phyloP scores from a whole-genome alignment of 306 rosid genomes.

The Parietaria judaica region DNA sequence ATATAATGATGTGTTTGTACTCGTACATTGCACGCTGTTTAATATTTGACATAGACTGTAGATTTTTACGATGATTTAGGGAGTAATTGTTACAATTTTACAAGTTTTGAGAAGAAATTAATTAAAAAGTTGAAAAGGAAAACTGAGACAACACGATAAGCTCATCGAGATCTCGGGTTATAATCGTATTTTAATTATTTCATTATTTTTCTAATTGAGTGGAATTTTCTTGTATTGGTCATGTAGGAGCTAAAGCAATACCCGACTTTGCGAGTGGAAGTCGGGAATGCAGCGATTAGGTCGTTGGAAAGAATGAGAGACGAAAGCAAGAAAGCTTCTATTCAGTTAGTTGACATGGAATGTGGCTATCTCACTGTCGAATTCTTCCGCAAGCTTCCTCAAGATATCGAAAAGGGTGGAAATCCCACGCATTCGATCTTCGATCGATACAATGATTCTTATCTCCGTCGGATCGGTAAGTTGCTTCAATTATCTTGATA shows the following conservation, averaged over 20 bases:
- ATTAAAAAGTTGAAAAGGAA: too few species aligned
- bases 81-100: too few species aligned
- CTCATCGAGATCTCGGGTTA: too few species aligned
- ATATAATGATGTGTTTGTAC: too few species aligned
- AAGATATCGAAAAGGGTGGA: slow-evolving; percentile 44
- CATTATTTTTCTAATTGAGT: background rate
- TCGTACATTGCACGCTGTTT: too few species aligned
- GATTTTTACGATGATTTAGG: too few species aligned
- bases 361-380: slow-evolving; percentile 40
- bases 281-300: slow-evolving; percentile 27
- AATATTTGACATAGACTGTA: too few species aligned
- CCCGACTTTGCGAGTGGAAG: slow-evolving; percentile 35
- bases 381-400: slow-evolving; percentile 46
- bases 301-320: slow-evolving; percentile 36
- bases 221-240: background rate
- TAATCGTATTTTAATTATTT: background rate
- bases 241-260: slow-evolving; percentile 39
- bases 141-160: too few species aligned
- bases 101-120: too few species aligned
- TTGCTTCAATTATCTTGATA: background rate
- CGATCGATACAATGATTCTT: slow-evolving; percentile 32
- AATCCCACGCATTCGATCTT: slow-evolving; percentile 34
- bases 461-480: slow-evolving; percentile 37
- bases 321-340: slow-evolving; percentile 37
- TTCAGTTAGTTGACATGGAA: slow-evolving; percentile 40